Evolutionary conservation across 2,329 filamentous ascomycete species (phyloP).

Genomic region (Fusarium sp.): DNA sequence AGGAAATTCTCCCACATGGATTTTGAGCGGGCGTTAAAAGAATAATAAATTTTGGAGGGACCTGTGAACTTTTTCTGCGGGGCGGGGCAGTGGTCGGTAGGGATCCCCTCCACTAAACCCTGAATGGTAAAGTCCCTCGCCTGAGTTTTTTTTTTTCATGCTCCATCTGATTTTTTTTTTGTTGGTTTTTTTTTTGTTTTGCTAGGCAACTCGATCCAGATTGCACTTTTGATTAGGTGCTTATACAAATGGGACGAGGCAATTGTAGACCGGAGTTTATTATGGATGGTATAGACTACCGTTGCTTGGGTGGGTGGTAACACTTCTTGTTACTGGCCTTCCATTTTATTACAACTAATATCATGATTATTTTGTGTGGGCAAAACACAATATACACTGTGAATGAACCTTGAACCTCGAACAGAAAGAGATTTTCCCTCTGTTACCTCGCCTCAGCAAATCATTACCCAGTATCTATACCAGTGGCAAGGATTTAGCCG

Average conservation of each 20-base stretch:
- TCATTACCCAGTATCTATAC: slow-evolving; percentile 14
- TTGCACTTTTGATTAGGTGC: slow-evolving; percentile 29
- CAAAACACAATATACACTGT: slow-evolving; percentile 19
- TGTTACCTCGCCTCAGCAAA: slow-evolving; percentile 23
- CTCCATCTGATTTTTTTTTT: slow-evolving; percentile 40
- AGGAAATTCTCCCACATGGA: slow-evolving; percentile 54
- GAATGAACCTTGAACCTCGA: slow-evolving; percentile 21
- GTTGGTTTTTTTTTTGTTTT: slow-evolving; percentile 4
- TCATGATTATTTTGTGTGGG: slow-evolving; percentile 5
- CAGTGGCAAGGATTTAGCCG: slow-evolving; percentile 38
- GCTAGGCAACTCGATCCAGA: slow-evolving; percentile 25
- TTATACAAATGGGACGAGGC: slow-evolving; percentile 37
- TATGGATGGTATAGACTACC: neutral
- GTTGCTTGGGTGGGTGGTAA: neutral
- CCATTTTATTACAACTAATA: neutral
- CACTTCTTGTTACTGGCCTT: neutral
- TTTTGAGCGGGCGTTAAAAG: slow-evolving; percentile 49
- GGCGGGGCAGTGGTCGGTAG: slow-evolving; percentile 43
- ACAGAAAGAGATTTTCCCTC: slow-evolving; percentile 15
- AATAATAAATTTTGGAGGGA: slow-evolving; percentile 51
- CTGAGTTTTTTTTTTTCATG: slow-evolving; percentile 51
- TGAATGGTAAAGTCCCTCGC: slow-evolving; percentile 40
- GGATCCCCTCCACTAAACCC: slow-evolving; percentile 47
- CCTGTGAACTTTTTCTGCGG: slow-evolving; percentile 53
- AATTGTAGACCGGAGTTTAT: slow-evolving; percentile 35